Evolutionary conservation across 2,329 filamentous ascomycete species (phyloP).

Genomic region (Penicillium oxalicum): DNA sequence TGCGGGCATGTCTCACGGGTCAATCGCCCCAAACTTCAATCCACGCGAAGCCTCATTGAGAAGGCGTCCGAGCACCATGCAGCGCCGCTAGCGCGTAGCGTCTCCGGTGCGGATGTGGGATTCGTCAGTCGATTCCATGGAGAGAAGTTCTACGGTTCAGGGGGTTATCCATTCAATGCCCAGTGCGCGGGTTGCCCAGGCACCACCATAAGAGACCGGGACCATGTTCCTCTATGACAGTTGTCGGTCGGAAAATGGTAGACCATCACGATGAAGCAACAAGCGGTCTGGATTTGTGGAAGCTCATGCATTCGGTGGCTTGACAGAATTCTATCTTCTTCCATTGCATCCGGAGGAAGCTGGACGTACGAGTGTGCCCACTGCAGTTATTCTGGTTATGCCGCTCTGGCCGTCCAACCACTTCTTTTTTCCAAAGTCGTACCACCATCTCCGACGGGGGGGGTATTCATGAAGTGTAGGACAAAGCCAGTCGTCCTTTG

Average conservation of each 20-base stretch:
- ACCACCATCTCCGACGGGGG: too few species aligned
- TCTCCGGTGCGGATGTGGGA: conserved; percentile 16
- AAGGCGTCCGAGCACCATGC: neutral
- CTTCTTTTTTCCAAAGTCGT: neutral
- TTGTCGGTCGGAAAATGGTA: too few species aligned
- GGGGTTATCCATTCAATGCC: conserved; percentile 1
- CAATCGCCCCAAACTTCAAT: neutral
- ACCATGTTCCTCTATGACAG: neutral
- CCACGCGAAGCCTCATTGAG: conserved; percentile 3
- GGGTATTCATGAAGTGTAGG: too few species aligned
- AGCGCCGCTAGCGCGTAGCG: conserved; percentile 15
- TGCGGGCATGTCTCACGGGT: conserved; percentile 1
- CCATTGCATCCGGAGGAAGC: too few species aligned
- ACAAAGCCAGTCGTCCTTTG: too few species aligned
- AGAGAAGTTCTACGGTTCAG: conserved; percentile 5
- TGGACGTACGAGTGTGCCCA: too few species aligned
- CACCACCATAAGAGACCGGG: neutral
- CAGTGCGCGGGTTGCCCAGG: neutral
- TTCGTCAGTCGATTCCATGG: conserved; percentile 11
- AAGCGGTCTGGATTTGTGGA: too few species aligned
- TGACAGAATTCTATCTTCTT: too few species aligned
- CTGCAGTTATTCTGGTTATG: too few species aligned
- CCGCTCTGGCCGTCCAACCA: neutral
- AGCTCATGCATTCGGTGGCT: too few species aligned
- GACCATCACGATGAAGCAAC: too few species aligned